These are phyloP conservation scores for Fusarium nurragi DNA, from an alignment of 2,329 filamentous ascomycete genomes.

Conservation along the genomic window DNA sequence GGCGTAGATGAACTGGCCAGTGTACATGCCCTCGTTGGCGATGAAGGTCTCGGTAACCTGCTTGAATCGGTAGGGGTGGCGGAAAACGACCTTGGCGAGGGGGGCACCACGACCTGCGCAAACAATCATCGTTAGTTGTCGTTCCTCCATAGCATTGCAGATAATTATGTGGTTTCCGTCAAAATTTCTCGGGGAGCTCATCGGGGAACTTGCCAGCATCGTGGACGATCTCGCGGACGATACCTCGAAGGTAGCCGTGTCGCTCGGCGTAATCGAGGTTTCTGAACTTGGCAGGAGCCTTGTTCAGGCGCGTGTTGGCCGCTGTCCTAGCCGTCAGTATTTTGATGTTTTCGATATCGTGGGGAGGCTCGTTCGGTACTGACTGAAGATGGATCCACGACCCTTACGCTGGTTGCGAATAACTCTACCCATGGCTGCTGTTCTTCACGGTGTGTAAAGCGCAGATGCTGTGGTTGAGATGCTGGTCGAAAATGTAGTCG, in stretches of 20 bases:
- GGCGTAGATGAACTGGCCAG: conserved; percentile 99
- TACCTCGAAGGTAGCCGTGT: conserved; percentile 96
- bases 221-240: conserved; percentile 99
- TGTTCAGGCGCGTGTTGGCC: conserved; percentile 90
- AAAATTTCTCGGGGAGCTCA: conserved; percentile 27
- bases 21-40: conserved; percentile 99
- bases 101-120: conserved; percentile 82
- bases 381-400: conserved; percentile 67
- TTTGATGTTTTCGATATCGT: conserved; percentile 39
- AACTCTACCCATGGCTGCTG: conserved; percentile 64
- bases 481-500: too few relatives aligned
- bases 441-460: conserved; percentile 49
- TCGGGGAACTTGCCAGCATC: conserved; percentile 74
- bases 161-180: conserved; percentile 24
- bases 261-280: conserved; percentile 95
- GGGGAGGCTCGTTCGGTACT: conserved; percentile 47
- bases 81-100: conserved; percentile 96
- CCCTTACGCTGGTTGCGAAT: conserved; percentile 74
- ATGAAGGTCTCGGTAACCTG: conserved; percentile 99
- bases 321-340: conserved; percentile 58
- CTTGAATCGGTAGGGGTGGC: conserved; percentile 98
- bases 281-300: conserved; percentile 86
- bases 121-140: conserved; percentile 42
- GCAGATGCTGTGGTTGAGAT: conserved; percentile 33
- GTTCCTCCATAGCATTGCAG: conserved; percentile 22